Base-by-base conservation (phyloP, 768 basidiomycete species). In the Xerocomellus dryophilus region DNA sequence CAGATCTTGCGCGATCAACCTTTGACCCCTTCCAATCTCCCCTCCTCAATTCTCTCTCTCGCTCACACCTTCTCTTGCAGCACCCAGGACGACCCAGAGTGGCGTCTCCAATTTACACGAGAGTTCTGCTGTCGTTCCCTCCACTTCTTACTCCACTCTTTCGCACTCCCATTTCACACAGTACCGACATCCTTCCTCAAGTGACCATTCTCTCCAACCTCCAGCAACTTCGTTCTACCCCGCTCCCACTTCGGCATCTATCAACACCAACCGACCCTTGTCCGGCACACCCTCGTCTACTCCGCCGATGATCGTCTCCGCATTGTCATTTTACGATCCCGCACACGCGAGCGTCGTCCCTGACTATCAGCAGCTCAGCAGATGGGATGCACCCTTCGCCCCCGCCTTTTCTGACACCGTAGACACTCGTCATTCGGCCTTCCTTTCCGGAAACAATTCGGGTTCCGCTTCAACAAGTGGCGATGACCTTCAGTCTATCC, bases 241-340 rank as follows among this genome's bases (percentile, higher is more conserved):
- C 9, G 36, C 53, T 10, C 35, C 59, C 2, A 4, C 56, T 15
- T 23, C 58, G 11, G 38, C 43, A 23, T 32, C 48, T n/a, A 4
- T 46, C 2, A 15, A 40, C 45, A 3, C 51, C 17, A 32, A 20
- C 35, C 54, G 14, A 14, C 32, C 51, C 20, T n/a, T 42, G 12
- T 32, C 61, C 25, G 18, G 15, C 9, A 9, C 61, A 17, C 5
- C 57, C 9, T 14, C 60, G 2, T 32, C 58, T 31, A 10, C 51
- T 5, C 21, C 59, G 7, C 51, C 62, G 38, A 83, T 84, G 83
- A 83, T 84, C 57, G 78, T 79, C 35, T 75, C 82, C 15, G 72
- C 74, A 0, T 73, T 80, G 9, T 75, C 80, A 7, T 81, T 81
- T 60, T 84, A 82, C 63, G 80, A 81, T 50, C 72, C 81, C 6